Evolutionary conservation across 441 rosid species (phyloP).

Genomic region (Erysimum pusillum): DNA sequence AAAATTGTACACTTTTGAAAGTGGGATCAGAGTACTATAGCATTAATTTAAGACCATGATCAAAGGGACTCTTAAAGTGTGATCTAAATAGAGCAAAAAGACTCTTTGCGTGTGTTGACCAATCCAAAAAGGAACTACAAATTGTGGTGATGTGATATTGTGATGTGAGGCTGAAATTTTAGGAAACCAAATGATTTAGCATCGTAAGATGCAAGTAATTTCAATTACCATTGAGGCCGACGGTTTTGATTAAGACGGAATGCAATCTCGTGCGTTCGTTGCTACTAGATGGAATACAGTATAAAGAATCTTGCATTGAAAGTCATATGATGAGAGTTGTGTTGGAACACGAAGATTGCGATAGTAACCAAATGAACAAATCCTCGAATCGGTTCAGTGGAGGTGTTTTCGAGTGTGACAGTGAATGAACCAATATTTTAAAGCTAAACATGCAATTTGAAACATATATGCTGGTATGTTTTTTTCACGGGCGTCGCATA

Average conservation of each 20-base stretch:
- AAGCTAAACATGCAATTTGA: neutral
- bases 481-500: neutral
- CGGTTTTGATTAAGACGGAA: neutral
- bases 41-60: too few relatives aligned
- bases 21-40: neutral
- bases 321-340: neutral
- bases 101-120: slow-evolving; percentile 5
- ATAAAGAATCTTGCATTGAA: neutral
- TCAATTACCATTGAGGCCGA: neutral
- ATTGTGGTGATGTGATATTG: neutral
- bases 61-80: too few relatives aligned
- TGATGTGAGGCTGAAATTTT: neutral
- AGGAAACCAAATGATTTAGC: neutral
- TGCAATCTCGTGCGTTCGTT: neutral
- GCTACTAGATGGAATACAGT: neutral
- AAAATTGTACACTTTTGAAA: neutral
- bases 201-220: neutral
- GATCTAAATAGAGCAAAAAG: too few relatives aligned
- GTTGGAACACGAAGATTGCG: neutral
- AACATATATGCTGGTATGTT: neutral
- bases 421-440: neutral
- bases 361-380: neutral
- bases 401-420: neutral
- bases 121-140: neutral
- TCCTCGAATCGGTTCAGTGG: neutral